A percentile compares a stretch with the other conserved stretches of the same genome.
phyloP scores from a whole-genome alignment of 2,329 filamentous ascomycete genomes.

The Neopestalotiopsis rosae region DNA sequence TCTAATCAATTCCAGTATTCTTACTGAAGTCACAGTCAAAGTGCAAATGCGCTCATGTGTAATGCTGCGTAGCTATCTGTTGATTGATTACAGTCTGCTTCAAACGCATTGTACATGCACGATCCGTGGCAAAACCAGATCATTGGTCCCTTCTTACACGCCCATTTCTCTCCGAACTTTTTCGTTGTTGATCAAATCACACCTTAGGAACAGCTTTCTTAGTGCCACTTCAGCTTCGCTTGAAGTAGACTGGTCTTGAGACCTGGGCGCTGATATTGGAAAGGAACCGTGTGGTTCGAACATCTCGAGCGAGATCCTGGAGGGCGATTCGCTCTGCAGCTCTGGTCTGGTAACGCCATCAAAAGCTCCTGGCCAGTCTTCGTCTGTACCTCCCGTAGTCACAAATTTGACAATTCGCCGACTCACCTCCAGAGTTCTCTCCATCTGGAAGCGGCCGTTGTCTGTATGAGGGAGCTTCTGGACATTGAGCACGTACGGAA shows the following conservation, averaged over 20 bases:
- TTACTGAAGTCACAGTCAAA: too few species aligned
- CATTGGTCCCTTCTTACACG: too few species aligned
- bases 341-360: neutral
- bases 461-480: slow-evolving; percentile 29
- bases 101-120: neutral
- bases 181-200: neutral
- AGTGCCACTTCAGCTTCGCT: neutral
- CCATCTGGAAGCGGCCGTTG: slow-evolving; percentile 1
- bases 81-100: too few species aligned
- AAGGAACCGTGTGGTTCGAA: neutral
- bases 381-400: neutral
- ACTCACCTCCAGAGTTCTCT: neutral
- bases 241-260: too few species aligned
- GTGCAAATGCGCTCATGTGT: too few species aligned
- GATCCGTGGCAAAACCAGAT: too few species aligned
- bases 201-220: neutral
- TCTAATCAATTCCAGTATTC: too few species aligned
- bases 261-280: neutral
- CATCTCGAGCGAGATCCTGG: neutral
- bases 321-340: neutral
- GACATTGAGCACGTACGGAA: slow-evolving; percentile 36
- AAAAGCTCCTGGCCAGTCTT: neutral
- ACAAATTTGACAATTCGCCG: neutral
- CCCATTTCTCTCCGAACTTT: too few species aligned
- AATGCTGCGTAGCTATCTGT: too few species aligned